Evolutionary conservation across 176 grass and related monocot genomes (phyloP), one percentile per base, ranked within the genome.

Genomic region (Aegilops umbellulata): DNA sequence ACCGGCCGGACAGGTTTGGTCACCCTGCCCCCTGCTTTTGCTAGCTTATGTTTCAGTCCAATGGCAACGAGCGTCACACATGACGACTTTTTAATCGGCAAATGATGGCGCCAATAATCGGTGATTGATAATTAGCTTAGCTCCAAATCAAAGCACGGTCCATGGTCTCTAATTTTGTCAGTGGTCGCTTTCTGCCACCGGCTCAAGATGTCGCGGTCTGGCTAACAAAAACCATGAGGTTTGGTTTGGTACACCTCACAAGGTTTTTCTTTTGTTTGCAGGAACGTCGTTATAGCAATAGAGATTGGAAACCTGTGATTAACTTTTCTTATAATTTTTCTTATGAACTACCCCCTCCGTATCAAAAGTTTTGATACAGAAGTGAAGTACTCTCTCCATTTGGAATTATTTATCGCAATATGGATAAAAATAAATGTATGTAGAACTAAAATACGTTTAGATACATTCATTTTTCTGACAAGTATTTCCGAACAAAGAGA

Each of bases 131-230:
- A 57, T 74, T 61, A 73, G 80, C 80, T 55, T 58, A 23, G 79
- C 64, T 82, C 83, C 79, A 86, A 82, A 77, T 39, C 4, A 16
- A 64, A 16, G 65, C 24, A 44, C 80, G 9, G 42, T 46, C 20
- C 80, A 12, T 44, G 58, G 27, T 51, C 84, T 80, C 70, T 76
- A 68, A 6, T 68, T 90, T 87, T 90, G 84, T 87, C 84, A 27
- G 2, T 29, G 65, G 75, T 87, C 75, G 67, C 75, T 80, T 87
- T 90, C 84, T 7, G 35, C 35, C 78, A 76, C 83, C 78, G 7
- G 31, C 46, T 63, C 11, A 30, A 32, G 5, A 30, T 53, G 58
- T 69, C 17, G 24, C 6, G 24, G 27, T 57, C 41, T 73, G 44
- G 39, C 80, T 27, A 70, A 41, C 17, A 2, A 34, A 39, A 88